Conservation (phyloP, 768 basidiomycete species). For the Hygrophorus russula region DNA sequence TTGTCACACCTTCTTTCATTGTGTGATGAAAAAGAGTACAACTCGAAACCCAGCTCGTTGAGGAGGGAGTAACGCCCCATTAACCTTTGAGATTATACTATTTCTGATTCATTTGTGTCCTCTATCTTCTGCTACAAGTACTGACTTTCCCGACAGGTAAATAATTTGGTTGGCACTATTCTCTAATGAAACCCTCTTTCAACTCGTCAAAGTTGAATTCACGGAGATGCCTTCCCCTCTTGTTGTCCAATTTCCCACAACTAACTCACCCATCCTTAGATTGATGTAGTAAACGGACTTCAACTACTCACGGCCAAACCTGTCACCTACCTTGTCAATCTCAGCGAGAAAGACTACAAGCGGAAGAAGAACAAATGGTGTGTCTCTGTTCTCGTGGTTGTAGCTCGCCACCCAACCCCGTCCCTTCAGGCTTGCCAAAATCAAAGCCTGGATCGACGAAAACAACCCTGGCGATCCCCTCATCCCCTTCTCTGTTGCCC, state of each 20-base stretch:
- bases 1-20: no score
- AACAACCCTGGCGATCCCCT: slow-evolving; percentile 93
- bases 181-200: no score
- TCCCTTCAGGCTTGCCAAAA: slow-evolving; percentile 73
- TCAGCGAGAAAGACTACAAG: slow-evolving; percentile 88
- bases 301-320: slow-evolving; percentile 93
- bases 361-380: slow-evolving; percentile 99
- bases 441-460: slow-evolving; percentile 96
- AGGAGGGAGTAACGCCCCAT: slow-evolving; percentile 88
- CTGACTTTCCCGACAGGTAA: neutral
- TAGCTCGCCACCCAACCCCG: slow-evolving; percentile 13
- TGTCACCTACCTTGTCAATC: slow-evolving; percentile 95
- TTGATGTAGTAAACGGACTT: slow-evolving; percentile 84
- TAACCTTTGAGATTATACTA: slow-evolving; percentile 46
- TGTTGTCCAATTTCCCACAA: slow-evolving; percentile 13
- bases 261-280: slow-evolving; percentile 28
- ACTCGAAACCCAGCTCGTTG: slow-evolving; percentile 81
- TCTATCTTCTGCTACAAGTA: neutral
- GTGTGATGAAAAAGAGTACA: no score
- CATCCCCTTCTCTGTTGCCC: slow-evolving; percentile 93
- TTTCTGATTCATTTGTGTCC: slow-evolving; percentile 11
- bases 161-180: neutral
- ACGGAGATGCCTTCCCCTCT: neutral
- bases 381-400: slow-evolving; percentile 21
- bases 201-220: no score